Evolutionary conservation across 2,329 filamentous ascomycete genomes (phyloP).

Genomic region (Lachnellula hyalina): DNA sequence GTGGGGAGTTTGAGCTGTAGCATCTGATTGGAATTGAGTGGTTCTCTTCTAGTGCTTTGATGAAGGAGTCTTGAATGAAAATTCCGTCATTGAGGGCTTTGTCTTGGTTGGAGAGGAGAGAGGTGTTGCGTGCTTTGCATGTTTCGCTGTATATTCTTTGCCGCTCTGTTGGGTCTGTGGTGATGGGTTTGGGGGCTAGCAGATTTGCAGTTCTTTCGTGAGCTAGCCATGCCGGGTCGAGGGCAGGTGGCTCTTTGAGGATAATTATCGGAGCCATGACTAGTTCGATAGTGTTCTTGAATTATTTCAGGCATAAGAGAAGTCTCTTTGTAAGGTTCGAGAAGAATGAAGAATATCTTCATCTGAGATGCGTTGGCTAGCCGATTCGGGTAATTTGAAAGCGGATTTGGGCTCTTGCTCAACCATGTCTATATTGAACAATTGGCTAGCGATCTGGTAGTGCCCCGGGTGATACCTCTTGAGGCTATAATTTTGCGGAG

Average conservation of each 20-base stretch:
- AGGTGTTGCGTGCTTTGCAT: constrained; percentile 35
- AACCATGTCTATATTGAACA: no score
- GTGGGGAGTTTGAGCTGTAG: constrained; percentile 6
- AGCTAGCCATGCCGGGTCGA: constrained; percentile 38
- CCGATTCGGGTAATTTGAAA: no score
- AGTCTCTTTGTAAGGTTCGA: background rate
- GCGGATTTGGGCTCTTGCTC: no score
- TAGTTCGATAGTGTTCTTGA: background rate
- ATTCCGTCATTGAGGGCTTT: constrained; percentile 35
- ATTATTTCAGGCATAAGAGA: background rate
- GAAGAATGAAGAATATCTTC: no score
- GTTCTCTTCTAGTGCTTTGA: background rate
- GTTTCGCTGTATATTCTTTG: constrained; percentile 35
- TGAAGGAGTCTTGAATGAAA: constrained; percentile 13
- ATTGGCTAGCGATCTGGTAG: no score
- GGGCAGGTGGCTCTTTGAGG: constrained; percentile 28
- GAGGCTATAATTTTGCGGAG: no score
- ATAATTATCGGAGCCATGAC: constrained; percentile 9
- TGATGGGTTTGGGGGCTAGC: constrained; percentile 23
- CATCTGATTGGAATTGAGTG: constrained; percentile 16
- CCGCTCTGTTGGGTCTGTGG: constrained; percentile 17
- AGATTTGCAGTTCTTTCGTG: constrained; percentile 33
- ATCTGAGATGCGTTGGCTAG: no score
- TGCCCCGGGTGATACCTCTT: no score
- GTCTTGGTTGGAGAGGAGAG: constrained; percentile 35